Percentiles rank a stretch among this genome's conserved stretches.
phyloP scores from a whole-genome alignment of 805 yeast genomes.

The Kazachstania bromeliacearum region DNA sequence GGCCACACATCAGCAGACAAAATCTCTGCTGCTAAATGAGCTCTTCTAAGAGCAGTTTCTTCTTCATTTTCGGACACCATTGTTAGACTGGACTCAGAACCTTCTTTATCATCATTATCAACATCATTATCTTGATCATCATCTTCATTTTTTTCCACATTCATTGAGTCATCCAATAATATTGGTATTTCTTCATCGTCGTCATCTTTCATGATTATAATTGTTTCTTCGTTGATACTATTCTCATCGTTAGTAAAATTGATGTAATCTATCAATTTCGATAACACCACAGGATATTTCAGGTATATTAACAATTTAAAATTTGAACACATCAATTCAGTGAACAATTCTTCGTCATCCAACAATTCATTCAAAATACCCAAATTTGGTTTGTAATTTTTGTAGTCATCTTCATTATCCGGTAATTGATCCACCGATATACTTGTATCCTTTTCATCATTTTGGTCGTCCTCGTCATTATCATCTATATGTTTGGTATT shows the following conservation, averaged over 20 bases:
- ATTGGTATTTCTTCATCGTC: conserved; percentile 3
- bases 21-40: conserved; percentile 79
- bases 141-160: background rate
- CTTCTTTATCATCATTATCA: conserved; percentile 7
- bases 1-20: conserved; percentile 92
- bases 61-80: conserved; percentile 30
- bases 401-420: conserved; percentile 28
- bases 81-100: conserved; percentile 10
- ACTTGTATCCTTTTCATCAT: conserved; percentile 16
- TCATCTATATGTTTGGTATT: conserved; percentile 5
- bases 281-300: conserved; percentile 66
- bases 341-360: conserved; percentile 66
- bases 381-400: conserved; percentile 34
- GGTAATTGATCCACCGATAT: no score
- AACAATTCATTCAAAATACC: conserved; percentile 47
- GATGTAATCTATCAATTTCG: conserved; percentile 58
- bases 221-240: conserved; percentile 5
- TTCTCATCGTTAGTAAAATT: conserved; percentile 25
- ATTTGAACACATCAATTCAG: conserved; percentile 64
- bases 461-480: conserved; percentile 20
- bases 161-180: conserved; percentile 3
- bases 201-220: conserved; percentile 7
- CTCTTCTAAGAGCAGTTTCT: conserved; percentile 34
- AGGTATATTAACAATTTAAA: conserved; percentile 69
- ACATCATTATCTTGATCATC: conserved; percentile 7